These are phyloP conservation scores for Talaromyces sp. DNA, from an alignment of 2,329 filamentous ascomycete genomes.

Conservation along the genomic window DNA sequence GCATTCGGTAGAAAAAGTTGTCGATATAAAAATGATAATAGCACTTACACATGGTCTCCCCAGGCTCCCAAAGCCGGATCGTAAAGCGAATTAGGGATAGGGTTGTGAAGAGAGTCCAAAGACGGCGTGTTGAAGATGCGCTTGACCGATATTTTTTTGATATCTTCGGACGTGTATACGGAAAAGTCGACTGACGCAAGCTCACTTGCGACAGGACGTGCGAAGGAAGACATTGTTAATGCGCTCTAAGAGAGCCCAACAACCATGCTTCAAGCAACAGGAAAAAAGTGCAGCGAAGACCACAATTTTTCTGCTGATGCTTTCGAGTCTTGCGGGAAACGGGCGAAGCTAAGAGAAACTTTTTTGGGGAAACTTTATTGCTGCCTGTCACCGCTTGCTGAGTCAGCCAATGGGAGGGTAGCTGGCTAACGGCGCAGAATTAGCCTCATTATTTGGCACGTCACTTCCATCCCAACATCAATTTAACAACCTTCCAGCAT, in stretches of 20 bases:
- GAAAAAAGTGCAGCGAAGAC: conserved; percentile 14
- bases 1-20: not conserved
- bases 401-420: conserved; percentile 7
- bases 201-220: conserved; percentile 78
- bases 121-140: conserved; percentile 89
- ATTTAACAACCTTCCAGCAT: not conserved
- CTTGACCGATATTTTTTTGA: conserved; percentile 86
- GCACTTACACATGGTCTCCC: conserved; percentile 73
- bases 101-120: conserved; percentile 89
- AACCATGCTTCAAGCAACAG: conserved; percentile 32
- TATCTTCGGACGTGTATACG: conserved; percentile 77
- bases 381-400: conserved; percentile 33
- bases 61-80: conserved; percentile 89
- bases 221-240: conserved; percentile 46
- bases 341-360: conserved; percentile 26
- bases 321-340: not conserved
- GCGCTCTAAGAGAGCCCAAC: conserved; percentile 36
- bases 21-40: conserved; percentile 8
- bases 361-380: conserved; percentile 42
- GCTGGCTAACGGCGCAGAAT: not conserved
- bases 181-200: conserved; percentile 88
- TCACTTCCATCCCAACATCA: conserved; percentile 11
- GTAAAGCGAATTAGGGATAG: conserved; percentile 86
- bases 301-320: conserved; percentile 23
- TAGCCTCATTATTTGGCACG: conserved; percentile 12